phyloP scores from a whole-genome alignment of 495 filamentous ascomycete species.

The Achaetomiella virescens region DNA sequence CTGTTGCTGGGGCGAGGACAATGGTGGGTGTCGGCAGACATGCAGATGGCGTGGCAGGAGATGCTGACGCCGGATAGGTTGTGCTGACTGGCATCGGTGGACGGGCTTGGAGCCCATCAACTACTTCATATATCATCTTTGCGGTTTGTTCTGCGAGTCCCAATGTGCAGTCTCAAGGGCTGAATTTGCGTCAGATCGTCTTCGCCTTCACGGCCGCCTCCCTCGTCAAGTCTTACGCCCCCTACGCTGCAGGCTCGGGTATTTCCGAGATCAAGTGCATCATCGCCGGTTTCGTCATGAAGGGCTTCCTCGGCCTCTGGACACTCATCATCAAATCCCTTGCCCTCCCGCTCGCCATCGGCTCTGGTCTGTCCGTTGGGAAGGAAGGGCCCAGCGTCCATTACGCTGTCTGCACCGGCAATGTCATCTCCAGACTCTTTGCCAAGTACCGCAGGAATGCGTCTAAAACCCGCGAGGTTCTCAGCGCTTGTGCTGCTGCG shows the following conservation, averaged over 20 bases:
- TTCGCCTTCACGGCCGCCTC: slow-evolving; percentile 79
- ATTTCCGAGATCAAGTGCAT: slow-evolving; percentile 99
- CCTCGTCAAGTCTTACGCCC: slow-evolving; percentile 88
- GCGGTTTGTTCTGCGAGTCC: slow-evolving; percentile 51
- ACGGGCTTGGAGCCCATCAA: slow-evolving; percentile 71
- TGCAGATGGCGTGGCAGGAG: too few species aligned
- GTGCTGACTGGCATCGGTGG: slow-evolving; percentile 87
- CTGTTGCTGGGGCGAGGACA: slow-evolving; percentile 96
- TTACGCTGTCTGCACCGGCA: slow-evolving; percentile 95
- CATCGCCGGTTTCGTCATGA: slow-evolving; percentile 99
- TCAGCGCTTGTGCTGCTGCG: slow-evolving; percentile 89
- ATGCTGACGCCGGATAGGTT: slow-evolving; percentile 51
- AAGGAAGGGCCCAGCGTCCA: slow-evolving; percentile 98
- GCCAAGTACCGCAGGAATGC: slow-evolving; percentile 90
- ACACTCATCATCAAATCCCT: slow-evolving; percentile 93
- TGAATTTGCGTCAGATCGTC: slow-evolving; percentile 47
- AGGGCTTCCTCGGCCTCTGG: slow-evolving; percentile 90
- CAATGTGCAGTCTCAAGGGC: slow-evolving; percentile 1
- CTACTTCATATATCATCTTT: slow-evolving; percentile 81
- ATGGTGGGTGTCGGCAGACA: slow-evolving; percentile 43
- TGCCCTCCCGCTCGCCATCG: slow-evolving; percentile 84
- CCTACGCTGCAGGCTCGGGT: slow-evolving; percentile 93
- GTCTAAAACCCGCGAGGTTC: slow-evolving; percentile 89
- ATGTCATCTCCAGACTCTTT: slow-evolving; percentile 91
- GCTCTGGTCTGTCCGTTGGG: slow-evolving; percentile 88